These are phyloP conservation scores for Starmera quercuum DNA, from an alignment of 805 yeast genomes.

Conservation along the genomic window DNA sequence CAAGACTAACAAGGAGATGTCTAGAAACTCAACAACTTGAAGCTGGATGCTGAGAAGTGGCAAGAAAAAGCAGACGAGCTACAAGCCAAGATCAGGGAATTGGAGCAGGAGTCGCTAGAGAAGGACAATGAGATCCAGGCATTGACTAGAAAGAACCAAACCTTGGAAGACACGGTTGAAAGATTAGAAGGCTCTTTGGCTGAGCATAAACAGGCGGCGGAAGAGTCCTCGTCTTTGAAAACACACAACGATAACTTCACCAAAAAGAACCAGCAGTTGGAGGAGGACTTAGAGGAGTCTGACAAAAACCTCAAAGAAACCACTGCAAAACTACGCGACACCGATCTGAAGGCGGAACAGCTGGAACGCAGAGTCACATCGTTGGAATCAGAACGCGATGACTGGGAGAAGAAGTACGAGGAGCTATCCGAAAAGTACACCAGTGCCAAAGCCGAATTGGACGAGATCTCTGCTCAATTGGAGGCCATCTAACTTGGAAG, in stretches of 20 bases:
- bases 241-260: constrained; percentile 85
- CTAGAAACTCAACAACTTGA: constrained; percentile 81
- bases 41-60: constrained; percentile 94
- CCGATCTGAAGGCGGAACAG: constrained; percentile 94
- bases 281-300: constrained; percentile 84
- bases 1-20: too few species aligned
- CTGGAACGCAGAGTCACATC: constrained; percentile 90
- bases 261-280: constrained; percentile 83
- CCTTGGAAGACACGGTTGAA: constrained; percentile 77
- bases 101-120: constrained; percentile 87
- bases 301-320: constrained; percentile 90
- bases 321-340: constrained; percentile 87
- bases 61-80: constrained; percentile 94
- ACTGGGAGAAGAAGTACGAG: constrained; percentile 85
- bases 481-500: constrained; percentile 36
- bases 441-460: constrained; percentile 87
- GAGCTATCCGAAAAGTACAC: constrained; percentile 76
- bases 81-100: constrained; percentile 68
- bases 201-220: constrained; percentile 80
- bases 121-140: constrained; percentile 95
- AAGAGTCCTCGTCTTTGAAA: constrained; percentile 82
- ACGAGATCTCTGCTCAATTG: constrained; percentile 93
- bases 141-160: constrained; percentile 84
- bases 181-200: constrained; percentile 60
- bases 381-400: constrained; percentile 86